Percentiles rank a stretch among this genome's conserved stretches.
Evolutionary conservation across 1,139 yeast genomes (phyloP).

Genomic region (Tardiomyces depauwii): DNA sequence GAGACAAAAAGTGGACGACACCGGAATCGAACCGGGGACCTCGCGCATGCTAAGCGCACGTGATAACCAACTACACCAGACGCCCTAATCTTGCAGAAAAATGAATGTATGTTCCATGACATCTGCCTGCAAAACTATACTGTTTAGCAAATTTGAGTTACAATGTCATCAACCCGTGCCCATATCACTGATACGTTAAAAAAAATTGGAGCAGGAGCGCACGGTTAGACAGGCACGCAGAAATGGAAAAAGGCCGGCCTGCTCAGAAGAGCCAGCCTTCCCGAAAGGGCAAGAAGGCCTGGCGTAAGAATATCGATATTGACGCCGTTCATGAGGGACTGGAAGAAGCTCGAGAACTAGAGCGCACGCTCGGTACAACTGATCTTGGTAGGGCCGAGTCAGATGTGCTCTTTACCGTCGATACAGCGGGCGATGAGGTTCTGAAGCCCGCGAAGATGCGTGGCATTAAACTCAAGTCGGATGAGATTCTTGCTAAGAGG

Average conservation of each 20-base stretch:
- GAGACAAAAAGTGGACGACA: neutral
- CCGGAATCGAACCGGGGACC: conserved; percentile 1
- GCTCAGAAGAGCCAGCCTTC: conserved; percentile 46
- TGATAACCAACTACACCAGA: neutral
- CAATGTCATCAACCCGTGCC: neutral
- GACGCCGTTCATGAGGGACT: conserved; percentile 64
- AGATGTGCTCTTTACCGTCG: conserved; percentile 56
- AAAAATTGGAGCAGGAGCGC: neutral
- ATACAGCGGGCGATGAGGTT: conserved; percentile 48
- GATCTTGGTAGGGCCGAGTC: conserved; percentile 12
- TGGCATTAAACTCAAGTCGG: conserved; percentile 46
- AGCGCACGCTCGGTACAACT: conserved; percentile 42
- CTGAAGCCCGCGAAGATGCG: conserved; percentile 8
- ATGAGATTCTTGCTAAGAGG: conserved; percentile 60
- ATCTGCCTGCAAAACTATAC: no score
- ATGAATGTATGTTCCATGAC: no score
- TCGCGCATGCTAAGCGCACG: conserved; percentile 1
- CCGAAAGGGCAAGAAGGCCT: conserved; percentile 85
- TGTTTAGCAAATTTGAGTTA: no score
- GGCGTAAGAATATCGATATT: conserved; percentile 92
- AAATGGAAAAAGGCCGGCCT: conserved; percentile 23
- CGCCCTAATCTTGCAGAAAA: neutral
- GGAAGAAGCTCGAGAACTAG: conserved; percentile 56
- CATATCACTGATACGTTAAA: neutral
- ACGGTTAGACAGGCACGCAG: neutral